Percentiles rank a stretch among this genome's conserved stretches.
These are phyloP conservation scores for Eutrema salsugineum DNA, from an alignment of 441 rosid species.

Conservation along the genomic window DNA sequence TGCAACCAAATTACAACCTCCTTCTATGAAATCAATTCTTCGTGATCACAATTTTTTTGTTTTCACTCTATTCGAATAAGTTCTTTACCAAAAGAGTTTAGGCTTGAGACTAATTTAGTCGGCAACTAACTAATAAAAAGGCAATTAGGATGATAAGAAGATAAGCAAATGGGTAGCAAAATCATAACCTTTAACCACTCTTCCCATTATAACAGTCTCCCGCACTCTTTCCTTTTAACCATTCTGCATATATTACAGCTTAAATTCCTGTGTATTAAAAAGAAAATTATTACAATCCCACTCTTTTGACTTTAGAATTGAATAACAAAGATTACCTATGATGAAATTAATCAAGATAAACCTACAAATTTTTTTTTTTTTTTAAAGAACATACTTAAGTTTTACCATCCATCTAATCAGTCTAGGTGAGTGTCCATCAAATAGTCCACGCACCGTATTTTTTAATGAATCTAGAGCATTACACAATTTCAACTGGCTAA, in stretches of 20 bases:
- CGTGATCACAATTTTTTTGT: too few species aligned
- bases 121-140: neutral
- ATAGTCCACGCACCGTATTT: too few species aligned
- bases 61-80: neutral
- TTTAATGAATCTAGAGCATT: too few species aligned
- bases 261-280: neutral
- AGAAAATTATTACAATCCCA: neutral
- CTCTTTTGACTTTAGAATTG: neutral
- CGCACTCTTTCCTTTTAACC: neutral
- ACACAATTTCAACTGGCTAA: too few species aligned
- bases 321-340: neutral
- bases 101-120: neutral
- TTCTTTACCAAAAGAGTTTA: neutral
- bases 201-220: neutral
- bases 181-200: slow-evolving; percentile 13
- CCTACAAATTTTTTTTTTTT: neutral
- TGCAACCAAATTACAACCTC: neutral
- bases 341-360: neutral
- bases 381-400: too few species aligned
- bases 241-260: neutral
- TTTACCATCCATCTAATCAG: too few species aligned
- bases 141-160: neutral
- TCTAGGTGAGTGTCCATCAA: too few species aligned
- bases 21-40: neutral
- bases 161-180: slow-evolving; percentile 18